Conservation (phyloP, 2,329 filamentous ascomycete genomes). For the Aspergillus melleus region DNA sequence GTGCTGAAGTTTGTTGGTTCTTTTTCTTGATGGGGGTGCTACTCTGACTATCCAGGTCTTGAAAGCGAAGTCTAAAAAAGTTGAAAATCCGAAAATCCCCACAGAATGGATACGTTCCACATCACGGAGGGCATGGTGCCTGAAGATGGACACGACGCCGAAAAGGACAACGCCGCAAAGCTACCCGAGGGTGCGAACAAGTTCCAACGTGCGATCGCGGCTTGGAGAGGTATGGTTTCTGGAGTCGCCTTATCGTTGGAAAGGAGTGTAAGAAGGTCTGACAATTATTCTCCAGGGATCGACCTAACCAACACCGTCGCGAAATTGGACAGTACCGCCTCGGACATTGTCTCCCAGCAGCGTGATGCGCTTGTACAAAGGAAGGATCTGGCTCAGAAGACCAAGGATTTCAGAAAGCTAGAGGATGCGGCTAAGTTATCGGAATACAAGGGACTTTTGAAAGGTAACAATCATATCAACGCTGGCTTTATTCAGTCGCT, state of each 20-base stretch:
- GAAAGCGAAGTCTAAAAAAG: not conserved
- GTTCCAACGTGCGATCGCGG: constrained; percentile 92
- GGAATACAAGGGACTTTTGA: constrained; percentile 86
- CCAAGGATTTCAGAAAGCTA: constrained; percentile 93
- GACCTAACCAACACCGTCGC: constrained; percentile 82
- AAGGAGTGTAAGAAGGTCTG: not conserved
- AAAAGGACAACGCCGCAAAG: constrained; percentile 28
- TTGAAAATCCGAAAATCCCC: not conserved
- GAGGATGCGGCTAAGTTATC: constrained; percentile 83
- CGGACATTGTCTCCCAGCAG: constrained; percentile 90
- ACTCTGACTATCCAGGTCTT: constrained; percentile 11
- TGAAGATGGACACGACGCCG: constrained; percentile 27
- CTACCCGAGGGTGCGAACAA: constrained; percentile 72
- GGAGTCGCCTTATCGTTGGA: not conserved
- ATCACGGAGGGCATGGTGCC: constrained; percentile 42
- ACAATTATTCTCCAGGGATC: constrained; percentile 61
- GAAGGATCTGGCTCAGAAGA: constrained; percentile 98
- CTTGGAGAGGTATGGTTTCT: constrained; percentile 83
- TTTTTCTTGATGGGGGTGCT: constrained; percentile 25
- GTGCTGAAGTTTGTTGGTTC: constrained; percentile 16
- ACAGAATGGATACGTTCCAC: constrained; percentile 45
- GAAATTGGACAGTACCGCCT: constrained; percentile 87
- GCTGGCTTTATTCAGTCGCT: not conserved
- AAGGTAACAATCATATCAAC: constrained; percentile 56
- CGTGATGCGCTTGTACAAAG: constrained; percentile 93